Conservation (phyloP, 306 rosid species). For the Vicia sativa region DNA sequence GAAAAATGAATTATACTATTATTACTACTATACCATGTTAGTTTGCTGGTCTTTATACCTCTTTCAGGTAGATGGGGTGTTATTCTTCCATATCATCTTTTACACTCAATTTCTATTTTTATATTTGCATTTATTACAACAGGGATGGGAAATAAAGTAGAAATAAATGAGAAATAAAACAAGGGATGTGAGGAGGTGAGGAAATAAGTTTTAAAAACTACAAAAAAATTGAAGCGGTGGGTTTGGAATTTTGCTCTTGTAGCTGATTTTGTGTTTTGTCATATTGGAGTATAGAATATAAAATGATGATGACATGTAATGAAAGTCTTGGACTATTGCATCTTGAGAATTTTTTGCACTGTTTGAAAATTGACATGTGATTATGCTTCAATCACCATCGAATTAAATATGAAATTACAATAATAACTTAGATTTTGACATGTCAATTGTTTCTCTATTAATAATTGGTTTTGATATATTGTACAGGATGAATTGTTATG, state of each 20-base stretch:
- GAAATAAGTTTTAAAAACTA: neutral
- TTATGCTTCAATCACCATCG: constrained; percentile 30
- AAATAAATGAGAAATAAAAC: constrained; percentile 1
- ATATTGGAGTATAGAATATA: neutral
- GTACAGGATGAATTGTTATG: constrained; percentile 80
- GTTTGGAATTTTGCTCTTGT: neutral
- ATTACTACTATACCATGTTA: neutral
- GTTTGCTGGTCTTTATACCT: no score
- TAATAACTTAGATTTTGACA: neutral
- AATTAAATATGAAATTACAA: constrained; percentile 3
- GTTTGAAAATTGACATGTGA: constrained; percentile 23
- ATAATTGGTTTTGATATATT: neutral
- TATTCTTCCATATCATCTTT: neutral
- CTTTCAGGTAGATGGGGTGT: no score
- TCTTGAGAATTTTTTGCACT: constrained; percentile 22
- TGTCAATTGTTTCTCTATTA: neutral
- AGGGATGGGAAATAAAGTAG: neutral
- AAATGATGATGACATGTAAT: neutral
- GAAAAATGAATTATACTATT: no score
- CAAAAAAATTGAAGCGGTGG: neutral
- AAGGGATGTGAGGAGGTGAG: neutral
- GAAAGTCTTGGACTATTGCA: constrained; percentile 14
- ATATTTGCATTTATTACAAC: neutral
- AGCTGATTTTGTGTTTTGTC: neutral
- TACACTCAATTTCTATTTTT: neutral